Evolutionary conservation across 1,284 basidiomycete genomes (phyloP).

Genomic region (Sanghuangporus baumii): DNA sequence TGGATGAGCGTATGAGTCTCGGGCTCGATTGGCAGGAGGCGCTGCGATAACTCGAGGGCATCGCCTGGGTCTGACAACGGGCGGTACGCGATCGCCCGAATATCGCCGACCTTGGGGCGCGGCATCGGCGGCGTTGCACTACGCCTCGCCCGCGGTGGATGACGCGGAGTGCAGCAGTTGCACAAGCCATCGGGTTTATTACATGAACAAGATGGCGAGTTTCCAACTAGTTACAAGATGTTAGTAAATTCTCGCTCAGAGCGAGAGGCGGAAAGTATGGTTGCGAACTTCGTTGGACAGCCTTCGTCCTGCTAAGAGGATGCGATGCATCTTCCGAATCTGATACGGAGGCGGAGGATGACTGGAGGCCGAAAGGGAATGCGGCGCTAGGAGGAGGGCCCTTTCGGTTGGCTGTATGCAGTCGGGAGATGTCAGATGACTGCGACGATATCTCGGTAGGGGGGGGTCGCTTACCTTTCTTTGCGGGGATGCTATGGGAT

Average conservation of each 20-base stretch:
- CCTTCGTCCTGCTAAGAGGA: slow-evolving; percentile 4
- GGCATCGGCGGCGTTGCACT: slow-evolving; percentile 9
- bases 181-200: slow-evolving; percentile 33
- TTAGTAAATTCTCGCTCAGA: slow-evolving; percentile 30
- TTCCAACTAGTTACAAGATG: slow-evolving; percentile 27
- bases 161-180: slow-evolving; percentile 48
- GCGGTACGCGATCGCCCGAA: slow-evolving; percentile 8
- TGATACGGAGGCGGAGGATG: slow-evolving; percentile 45
- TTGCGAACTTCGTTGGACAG: slow-evolving; percentile 15
- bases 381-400: slow-evolving; percentile 48
- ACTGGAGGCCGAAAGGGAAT: slow-evolving; percentile 67
- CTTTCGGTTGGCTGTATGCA: slow-evolving; percentile 11
- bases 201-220: slow-evolving; percentile 36
- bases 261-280: not conserved
- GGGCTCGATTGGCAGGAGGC: not conserved
- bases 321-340: slow-evolving; percentile 40
- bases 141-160: slow-evolving; percentile 15
- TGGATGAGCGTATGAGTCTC: slow-evolving; percentile 9
- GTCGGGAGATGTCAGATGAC: not conserved
- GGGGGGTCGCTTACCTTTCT: slow-evolving; percentile 49
- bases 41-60: not conserved
- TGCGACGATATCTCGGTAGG: slow-evolving; percentile 42
- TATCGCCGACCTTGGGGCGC: slow-evolving; percentile 11
- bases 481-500: slow-evolving; percentile 31
- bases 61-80: slow-evolving; percentile 7